These are phyloP conservation scores for Petunia secreta DNA, from an alignment of 257 asterid genomes.

Conservation along the genomic window DNA sequence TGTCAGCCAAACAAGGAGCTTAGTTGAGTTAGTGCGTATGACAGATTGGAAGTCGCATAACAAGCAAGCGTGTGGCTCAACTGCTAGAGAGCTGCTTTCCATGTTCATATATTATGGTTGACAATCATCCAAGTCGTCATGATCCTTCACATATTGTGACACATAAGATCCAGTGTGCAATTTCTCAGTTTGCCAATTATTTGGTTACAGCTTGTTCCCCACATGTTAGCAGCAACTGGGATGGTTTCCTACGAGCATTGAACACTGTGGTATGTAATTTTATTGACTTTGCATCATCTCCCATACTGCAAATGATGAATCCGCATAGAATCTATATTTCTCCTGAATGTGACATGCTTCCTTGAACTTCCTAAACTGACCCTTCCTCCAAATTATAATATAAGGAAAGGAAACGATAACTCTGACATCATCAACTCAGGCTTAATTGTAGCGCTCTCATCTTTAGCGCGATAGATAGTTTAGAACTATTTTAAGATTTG, in stretches of 20 bases:
- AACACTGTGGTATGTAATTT: conserved; percentile 65
- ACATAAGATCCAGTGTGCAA: conserved; percentile 70
- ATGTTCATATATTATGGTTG: conserved; percentile 79
- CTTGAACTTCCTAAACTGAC: not conserved
- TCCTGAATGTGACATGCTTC: not conserved
- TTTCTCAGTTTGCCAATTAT: conserved; percentile 58
- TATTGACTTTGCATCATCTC: not conserved
- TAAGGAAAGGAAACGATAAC: not conserved
- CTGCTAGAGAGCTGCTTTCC: conserved; percentile 76
- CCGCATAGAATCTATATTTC: not conserved
- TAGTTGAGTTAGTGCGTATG: conserved; percentile 18
- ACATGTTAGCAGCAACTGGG: conserved; percentile 51
- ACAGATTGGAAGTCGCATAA: conserved; percentile 94
- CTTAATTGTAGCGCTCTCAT: not conserved
- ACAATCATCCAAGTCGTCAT: conserved; percentile 90
- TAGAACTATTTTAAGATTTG: not conserved
- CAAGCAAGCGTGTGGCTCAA: conserved; percentile 80
- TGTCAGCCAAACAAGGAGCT: not conserved
- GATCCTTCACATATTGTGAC: conserved; percentile 89
- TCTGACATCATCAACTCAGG: conserved; percentile 18
- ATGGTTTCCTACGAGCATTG: conserved; percentile 52
- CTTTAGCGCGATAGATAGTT: not conserved
- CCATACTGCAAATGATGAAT: conserved; percentile 11
- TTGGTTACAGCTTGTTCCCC: conserved; percentile 56
- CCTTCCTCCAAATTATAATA: not conserved